Percentiles rank a stretch among this genome's conserved stretches.
phyloP scores from a whole-genome alignment of 2,329 filamentous ascomycete species.

The Stemphylium vesicarium region DNA sequence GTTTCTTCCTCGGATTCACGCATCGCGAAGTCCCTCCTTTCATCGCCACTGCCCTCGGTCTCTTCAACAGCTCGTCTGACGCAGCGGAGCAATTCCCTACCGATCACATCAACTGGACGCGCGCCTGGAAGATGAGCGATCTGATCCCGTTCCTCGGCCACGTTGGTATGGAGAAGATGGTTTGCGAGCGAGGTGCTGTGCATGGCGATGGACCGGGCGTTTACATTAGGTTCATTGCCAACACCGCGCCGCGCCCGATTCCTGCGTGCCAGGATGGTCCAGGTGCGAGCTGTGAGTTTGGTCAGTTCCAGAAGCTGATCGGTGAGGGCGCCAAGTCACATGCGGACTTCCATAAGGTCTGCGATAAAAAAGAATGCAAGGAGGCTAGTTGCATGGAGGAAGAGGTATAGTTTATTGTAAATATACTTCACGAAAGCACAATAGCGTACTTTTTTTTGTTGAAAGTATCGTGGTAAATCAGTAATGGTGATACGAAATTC shows the following conservation, averaged over 20 bases:
- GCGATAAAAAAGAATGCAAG: conserved; percentile 29
- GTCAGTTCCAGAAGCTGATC: conserved; percentile 53
- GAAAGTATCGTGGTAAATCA: no score
- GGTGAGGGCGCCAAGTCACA: conserved; percentile 47
- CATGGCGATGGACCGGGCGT: conserved; percentile 53
- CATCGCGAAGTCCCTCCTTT: conserved; percentile 72
- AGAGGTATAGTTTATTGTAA: background rate
- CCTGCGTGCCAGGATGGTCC: conserved; percentile 57
- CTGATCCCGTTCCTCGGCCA: conserved; percentile 70
- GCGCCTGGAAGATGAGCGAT: conserved; percentile 68
- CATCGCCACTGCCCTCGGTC: conserved; percentile 68
- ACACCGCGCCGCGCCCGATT: conserved; percentile 57
- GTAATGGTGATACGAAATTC: no score
- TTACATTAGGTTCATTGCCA: conserved; percentile 60
- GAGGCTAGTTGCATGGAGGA: conserved; percentile 4
- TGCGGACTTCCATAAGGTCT: conserved; percentile 38
- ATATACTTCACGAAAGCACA: background rate
- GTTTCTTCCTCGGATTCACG: conserved; percentile 71
- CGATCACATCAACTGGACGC: conserved; percentile 64
- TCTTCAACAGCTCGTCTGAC: conserved; percentile 72
- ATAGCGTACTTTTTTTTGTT: background rate
- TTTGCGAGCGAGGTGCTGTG: conserved; percentile 61
- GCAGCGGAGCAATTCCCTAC: conserved; percentile 67
- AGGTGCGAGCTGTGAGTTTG: conserved; percentile 56
- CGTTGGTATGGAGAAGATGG: conserved; percentile 68